Base-by-base conservation (phyloP, 768 basidiomycete species). In the Tubosaeta brunneosetosa region DNA sequence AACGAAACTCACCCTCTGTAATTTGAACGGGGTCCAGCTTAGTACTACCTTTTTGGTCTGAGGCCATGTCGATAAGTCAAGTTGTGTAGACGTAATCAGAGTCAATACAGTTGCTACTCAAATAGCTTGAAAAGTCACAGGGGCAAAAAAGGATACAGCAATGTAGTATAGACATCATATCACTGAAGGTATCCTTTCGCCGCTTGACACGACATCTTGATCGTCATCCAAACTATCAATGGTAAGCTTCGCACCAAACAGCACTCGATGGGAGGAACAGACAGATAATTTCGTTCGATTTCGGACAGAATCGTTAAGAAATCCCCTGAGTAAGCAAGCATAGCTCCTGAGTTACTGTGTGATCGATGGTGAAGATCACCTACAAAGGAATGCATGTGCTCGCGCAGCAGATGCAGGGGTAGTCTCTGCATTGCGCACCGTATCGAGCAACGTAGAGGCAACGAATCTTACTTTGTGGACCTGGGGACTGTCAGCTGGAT, bases 401-500 rank as follows among this genome's bases (percentile, higher is more conserved):
- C 91, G 81, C 38, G 88, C 87, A 41, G 89, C 89, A 41, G 84
- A 87, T 6, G 80, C 86, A 51, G 87, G 87, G 13, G 86, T 85
- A 7, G 83, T 87, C 63, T 89, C 88, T 44, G 84, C 87, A 69
- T 88, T 86, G 46, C 85, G 77, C 32, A 94, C 86, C 16, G 88
- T 83, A 64, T 94, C 91, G 53, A 94, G 75, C 47, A 95, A 72
- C 3, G 91, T 92, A 12, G 91, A 94, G 14, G 93, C 93, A 34
- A 94, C 91, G 66, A 92, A 94, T 52, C 93, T 85, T 56, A 94
- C 91, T 77, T 94, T 94, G 66, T 90, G 86, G 14, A 94, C 90
- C 84, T 87, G 56, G 32, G 71, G 56, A 29, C 17, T 37, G 19
- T 60, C 42, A 52, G 31, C 19, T 14, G 13, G 19, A 17, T 11